Conservation (phyloP, 108 stramenopile genomes). For the Epithemia pelagica region DNA sequence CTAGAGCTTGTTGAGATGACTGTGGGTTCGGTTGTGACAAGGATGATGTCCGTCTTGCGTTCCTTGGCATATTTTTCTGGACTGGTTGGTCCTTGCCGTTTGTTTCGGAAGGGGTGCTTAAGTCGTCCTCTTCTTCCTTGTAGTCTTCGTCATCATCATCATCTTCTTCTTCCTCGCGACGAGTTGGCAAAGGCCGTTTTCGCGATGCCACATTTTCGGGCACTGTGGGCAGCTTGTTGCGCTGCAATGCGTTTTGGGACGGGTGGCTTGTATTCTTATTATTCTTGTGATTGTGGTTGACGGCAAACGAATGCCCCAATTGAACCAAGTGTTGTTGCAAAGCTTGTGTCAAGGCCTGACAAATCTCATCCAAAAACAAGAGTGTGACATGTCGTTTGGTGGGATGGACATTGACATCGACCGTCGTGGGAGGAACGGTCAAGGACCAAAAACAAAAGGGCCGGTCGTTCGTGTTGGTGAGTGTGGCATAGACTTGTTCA, state of each 20-base stretch:
- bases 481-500: constrained; percentile 76
- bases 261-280: too few relatives aligned
- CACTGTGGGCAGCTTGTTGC: too few relatives aligned
- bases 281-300: too few relatives aligned
- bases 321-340: background rate
- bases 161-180: constrained; percentile 11
- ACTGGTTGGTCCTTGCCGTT: too few relatives aligned
- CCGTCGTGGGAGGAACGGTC: constrained; percentile 71
- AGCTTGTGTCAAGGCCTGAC: constrained; percentile 1
- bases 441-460: constrained; percentile 88
- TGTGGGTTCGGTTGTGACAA: background rate
- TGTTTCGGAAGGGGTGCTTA: too few relatives aligned
- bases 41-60: constrained; percentile 2
- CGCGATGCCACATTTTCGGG: constrained; percentile 1
- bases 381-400: constrained; percentile 96
- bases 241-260: too few relatives aligned
- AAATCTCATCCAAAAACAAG: constrained; percentile 81
- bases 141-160: constrained; percentile 5
- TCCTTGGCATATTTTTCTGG: too few relatives aligned
- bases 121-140: constrained; percentile 3
- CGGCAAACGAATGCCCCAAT: constrained; percentile 26
- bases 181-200: background rate
- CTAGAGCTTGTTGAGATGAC: constrained; percentile 3
- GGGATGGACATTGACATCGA: constrained; percentile 99
- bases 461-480: constrained; percentile 42